phyloP scores from a whole-genome alignment of 2,329 filamentous ascomycete species.

The Meredithiella fracta region DNA sequence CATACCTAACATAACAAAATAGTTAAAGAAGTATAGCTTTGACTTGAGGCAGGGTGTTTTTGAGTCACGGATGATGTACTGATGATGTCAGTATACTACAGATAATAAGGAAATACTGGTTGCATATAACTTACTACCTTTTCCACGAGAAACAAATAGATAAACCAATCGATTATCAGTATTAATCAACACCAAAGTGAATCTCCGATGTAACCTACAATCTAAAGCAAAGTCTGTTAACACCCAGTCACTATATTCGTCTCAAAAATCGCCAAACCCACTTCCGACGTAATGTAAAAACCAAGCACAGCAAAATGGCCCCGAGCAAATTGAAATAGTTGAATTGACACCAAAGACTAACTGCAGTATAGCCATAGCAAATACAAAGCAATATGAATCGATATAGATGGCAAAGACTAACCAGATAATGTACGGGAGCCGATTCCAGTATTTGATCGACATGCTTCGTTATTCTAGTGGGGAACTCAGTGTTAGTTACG shows the following conservation, averaged over 20 bases:
- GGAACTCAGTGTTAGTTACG: neutral
- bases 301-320: slow-evolving; percentile 42
- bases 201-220: slow-evolving; percentile 11
- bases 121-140: slow-evolving; percentile 32
- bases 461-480: slow-evolving; percentile 10
- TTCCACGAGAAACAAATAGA: slow-evolving; percentile 50
- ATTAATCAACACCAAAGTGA: no score
- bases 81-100: neutral
- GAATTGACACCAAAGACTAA: slow-evolving; percentile 40
- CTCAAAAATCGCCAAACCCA: slow-evolving; percentile 19
- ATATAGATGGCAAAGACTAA: slow-evolving; percentile 41
- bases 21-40: slow-evolving; percentile 44
- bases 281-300: slow-evolving; percentile 48
- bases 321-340: slow-evolving; percentile 35
- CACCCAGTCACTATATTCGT: no score
- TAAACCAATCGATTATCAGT: slow-evolving; percentile 24
- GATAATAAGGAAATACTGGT: no score
- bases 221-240: neutral
- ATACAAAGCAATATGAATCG: slow-evolving; percentile 44
- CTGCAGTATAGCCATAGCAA: slow-evolving; percentile 38
- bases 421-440: slow-evolving; percentile 27
- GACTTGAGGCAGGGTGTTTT: slow-evolving; percentile 36
- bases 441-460: slow-evolving; percentile 14
- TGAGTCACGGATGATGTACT: slow-evolving; percentile 42
- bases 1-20: slow-evolving; percentile 31